Base-by-base conservation (phyloP, 164 flowering plant genomes). In the Cinnamomum chago region DNA sequence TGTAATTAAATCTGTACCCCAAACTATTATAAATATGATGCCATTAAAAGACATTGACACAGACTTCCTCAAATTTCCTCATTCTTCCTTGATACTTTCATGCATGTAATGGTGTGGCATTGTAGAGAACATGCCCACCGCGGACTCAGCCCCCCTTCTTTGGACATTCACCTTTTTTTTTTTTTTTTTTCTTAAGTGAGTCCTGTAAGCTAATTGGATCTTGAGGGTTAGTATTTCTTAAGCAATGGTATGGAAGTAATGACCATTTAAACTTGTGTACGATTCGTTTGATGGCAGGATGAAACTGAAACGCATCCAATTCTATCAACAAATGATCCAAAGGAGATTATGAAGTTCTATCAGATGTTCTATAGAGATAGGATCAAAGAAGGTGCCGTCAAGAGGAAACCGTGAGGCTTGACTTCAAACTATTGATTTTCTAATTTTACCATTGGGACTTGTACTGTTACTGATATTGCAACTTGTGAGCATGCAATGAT, bases 321-420 rank as follows among this genome's bases (percentile, higher is more conserved):
- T 22, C 89, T 90, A 70, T 88, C 84, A 3, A 80, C 30, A 79
- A 86, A 25, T 80, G 97, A 96, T 84, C 87, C 90, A n/a, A 85
- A 76, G 73, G 99, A 94, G 82, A 88, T 96, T 24, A 90, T 85
- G 75, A 81, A 71, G 81, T 96, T 80, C 78, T 96, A 92, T 75
- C 87, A 86, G 82, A 74, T 76, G 22, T 96, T 89, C 81, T 92
- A 90, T 83, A 87, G 85, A 77, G 77, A 83, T 58, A 82, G 89
- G 22, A 85, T 94, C 75, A 83, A 79, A 83, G 92, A 87, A 51
- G 94, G 88, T 25, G 86, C 85, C 76, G 69, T 79, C 69, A 85
- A 82, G 52, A 91, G 86, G 79, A 88, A 83, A 82, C 98, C 97
- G 99, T 96, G 78, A 91, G 98, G n/a, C 77, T 82, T 74, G 33